Base-by-base conservation (phyloP, 768 basidiomycete genomes). In the Gymnopilus junonius region DNA sequence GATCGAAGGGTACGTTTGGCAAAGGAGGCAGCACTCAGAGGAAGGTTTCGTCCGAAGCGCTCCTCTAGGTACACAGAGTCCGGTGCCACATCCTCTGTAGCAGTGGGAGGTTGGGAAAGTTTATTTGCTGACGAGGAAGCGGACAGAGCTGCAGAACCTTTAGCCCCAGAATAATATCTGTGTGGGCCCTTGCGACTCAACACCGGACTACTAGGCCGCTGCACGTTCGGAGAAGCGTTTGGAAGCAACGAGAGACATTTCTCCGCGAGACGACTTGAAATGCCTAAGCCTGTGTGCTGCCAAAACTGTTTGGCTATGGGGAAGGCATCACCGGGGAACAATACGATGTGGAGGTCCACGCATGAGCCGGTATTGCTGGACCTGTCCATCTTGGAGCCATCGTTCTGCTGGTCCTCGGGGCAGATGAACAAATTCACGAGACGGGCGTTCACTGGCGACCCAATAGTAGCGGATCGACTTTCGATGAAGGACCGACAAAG, bases 241-340 rank as follows among this genome's bases (percentile, higher is more conserved):
- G 87, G 84, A 1, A 95, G 80, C 68, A 94, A 79, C 29, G 87
- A 80, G 43, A 99, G 80, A 71, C 92, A 95, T 61, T 87, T 82
- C 62, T 95, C 94, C 4, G 95, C 95, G 20, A 91, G 77, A 7
- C 97, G 88, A 63, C 93, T 95, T 3, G 92, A 94, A 40, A 99
- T 89, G 1, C 96, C 95, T 62, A 91, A 79, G 0, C 97, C 97
- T 0, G 91, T 88, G 73, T 98, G 97, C 68, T 98, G 96, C 97
- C 97, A 99, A 76, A 96, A 98, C 74, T 94, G 84, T 73, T 93
- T 97, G 8, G 93, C 94, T 7, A 90, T 73, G 8, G 83, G 70
- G 68, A 83, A 89, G 3, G 84, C 74, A 4, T 86, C 82, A 2
- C 78, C 74, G 6, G 89, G 87, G 72, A 95, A 93, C 15, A 99